A percentile compares a stretch with the other conserved stretches of the same genome.
Evolutionary conservation across 768 basidiomycete genomes (phyloP).

Genomic region (Coprinopsis cinerea): DNA sequence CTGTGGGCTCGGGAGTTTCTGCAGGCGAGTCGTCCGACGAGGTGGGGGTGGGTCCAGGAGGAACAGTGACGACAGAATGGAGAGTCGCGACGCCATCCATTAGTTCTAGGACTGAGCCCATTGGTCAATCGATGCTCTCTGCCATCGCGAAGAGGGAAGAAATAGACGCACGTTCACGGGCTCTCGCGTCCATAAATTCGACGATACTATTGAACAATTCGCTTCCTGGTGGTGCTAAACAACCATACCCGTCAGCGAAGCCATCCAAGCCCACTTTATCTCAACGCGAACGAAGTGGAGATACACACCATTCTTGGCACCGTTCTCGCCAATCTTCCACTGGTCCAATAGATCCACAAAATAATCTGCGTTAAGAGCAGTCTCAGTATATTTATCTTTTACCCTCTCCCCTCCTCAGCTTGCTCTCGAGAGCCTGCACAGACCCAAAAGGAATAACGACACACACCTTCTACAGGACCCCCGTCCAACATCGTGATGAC

Average conservation of each 20-base stretch:
- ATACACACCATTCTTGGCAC: slow-evolving; percentile 13
- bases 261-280: background rate
- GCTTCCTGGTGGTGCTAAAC: slow-evolving; percentile 7
- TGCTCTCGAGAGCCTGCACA: too few species aligned
- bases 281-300: background rate
- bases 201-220: background rate
- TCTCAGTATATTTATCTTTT: too few species aligned
- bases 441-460: too few species aligned
- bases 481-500: background rate
- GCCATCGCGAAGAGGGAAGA: background rate
- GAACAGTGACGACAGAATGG: background rate
- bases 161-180: background rate
- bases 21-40: slow-evolving; percentile 2
- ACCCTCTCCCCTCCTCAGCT: too few species aligned
- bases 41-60: background rate
- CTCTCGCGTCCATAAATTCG: background rate
- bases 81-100: background rate
- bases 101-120: background rate
- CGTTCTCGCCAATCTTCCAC: slow-evolving; percentile 15
- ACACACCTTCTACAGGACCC: background rate
- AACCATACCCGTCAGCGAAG: background rate
- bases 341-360: slow-evolving; percentile 21
- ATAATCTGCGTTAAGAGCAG: slow-evolving; percentile 10
- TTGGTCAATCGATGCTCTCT: too few species aligned
- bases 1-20: background rate